Evolutionary conservation across 1,139 yeast species (phyloP).

Genomic region (Magnusiomyces suaveolens): DNA sequence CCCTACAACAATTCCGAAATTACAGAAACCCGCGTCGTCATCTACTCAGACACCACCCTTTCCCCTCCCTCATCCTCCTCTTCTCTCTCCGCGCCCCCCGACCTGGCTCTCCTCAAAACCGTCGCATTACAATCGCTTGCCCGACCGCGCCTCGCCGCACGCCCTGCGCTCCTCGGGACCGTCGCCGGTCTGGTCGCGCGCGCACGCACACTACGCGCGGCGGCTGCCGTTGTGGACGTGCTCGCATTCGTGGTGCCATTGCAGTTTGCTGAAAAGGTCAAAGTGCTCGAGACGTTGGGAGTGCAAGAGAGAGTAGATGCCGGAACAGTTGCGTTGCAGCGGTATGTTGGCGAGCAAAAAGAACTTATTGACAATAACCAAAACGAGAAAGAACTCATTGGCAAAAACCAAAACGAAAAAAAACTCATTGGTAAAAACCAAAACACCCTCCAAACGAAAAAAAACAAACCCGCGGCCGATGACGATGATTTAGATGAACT

Average conservation of each 20-base stretch:
- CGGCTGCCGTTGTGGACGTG: constrained; percentile 31
- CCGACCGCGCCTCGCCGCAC: constrained; percentile 3
- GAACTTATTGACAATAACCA: no score
- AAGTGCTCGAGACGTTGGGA: constrained; percentile 25
- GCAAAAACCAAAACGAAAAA: no score
- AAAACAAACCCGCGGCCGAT: constrained; percentile 12
- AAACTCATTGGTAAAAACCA: no score
- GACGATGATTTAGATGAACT: constrained; percentile 29
- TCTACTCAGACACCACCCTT: constrained; percentile 9
- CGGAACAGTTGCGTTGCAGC: constrained; percentile 23
- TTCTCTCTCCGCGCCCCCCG: no score
- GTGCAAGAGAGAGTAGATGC: constrained; percentile 23
- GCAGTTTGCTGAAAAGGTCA: constrained; percentile 25
- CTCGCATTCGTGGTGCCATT: constrained; percentile 32
- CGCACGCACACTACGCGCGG: constrained; percentile 20
- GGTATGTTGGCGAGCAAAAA: no score
- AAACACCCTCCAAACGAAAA: no score
- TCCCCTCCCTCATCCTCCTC: no score
- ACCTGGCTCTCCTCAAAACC: no score
- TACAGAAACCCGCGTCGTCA: constrained; percentile 6
- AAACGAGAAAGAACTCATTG: no score
- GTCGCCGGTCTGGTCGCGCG: constrained; percentile 6
- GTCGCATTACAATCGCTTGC: constrained; percentile 4
- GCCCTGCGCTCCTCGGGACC: constrained; percentile 6
- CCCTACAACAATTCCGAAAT: constrained; percentile 6